Conservation (phyloP, 1,139 yeast genomes). For the Geotrichum carabidarum region DNA sequence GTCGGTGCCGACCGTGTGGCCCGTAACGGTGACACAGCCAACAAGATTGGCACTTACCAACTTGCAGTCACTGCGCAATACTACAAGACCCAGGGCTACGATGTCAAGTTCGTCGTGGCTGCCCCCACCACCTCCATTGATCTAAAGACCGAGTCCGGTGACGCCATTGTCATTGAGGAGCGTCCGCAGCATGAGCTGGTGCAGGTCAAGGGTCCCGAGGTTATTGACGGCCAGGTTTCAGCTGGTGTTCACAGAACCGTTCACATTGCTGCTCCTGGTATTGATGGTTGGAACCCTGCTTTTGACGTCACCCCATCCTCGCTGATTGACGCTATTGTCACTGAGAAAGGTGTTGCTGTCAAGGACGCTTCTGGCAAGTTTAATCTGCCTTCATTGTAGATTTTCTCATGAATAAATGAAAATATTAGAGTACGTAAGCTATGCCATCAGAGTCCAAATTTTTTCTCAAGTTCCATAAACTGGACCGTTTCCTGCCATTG, state of each 20-base stretch:
- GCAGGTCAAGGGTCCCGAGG: slow-evolving; percentile 62
- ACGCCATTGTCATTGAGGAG: slow-evolving; percentile 75
- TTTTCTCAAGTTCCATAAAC: slow-evolving; percentile 2
- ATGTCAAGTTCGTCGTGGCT: slow-evolving; percentile 80
- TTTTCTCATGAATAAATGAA: not conserved
- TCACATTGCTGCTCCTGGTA: slow-evolving; percentile 82
- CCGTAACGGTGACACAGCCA: slow-evolving; percentile 83
- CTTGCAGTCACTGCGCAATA: slow-evolving; percentile 62
- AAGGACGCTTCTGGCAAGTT: slow-evolving; percentile 32
- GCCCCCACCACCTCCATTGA: slow-evolving; percentile 94
- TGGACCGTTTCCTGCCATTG: not conserved
- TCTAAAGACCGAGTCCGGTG: slow-evolving; percentile 58
- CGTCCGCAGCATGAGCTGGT: slow-evolving; percentile 79
- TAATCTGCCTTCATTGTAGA: slow-evolving; percentile 26
- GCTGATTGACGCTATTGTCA: slow-evolving; percentile 80
- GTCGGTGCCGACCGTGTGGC: slow-evolving; percentile 99
- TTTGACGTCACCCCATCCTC: slow-evolving; percentile 88
- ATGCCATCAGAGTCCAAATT: not conserved
- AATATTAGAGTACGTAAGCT: not conserved
- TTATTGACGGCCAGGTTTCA: slow-evolving; percentile 34
- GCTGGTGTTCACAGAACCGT: slow-evolving; percentile 40
- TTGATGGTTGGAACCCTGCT: slow-evolving; percentile 92
- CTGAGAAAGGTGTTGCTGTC: slow-evolving; percentile 57
- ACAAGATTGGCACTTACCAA: slow-evolving; percentile 95
- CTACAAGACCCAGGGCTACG: slow-evolving; percentile 30